A percentile compares a stretch with the other conserved stretches of the same genome.
Evolutionary conservation across 192 early-diverging fungal species (phyloP).

Genomic region (Coemansia erecta): DNA sequence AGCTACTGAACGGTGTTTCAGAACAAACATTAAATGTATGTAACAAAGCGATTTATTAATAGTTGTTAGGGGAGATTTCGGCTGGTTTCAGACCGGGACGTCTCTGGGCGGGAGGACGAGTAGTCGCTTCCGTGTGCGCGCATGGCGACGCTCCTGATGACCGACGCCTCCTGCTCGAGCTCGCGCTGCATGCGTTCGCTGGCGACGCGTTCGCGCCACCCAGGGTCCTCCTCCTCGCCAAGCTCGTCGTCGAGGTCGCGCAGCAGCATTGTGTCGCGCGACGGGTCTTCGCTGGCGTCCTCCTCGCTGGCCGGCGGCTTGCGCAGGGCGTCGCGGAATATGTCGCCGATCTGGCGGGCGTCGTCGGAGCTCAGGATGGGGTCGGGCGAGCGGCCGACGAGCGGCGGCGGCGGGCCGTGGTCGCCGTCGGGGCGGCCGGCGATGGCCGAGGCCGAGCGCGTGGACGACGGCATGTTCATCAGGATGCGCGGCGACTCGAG

Average conservation of each 20-base stretch:
- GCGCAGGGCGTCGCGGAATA: slow-evolving; percentile 50
- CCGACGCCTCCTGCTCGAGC: slow-evolving; percentile 43
- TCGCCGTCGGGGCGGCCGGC: background rate
- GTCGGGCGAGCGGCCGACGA: slow-evolving; percentile 1
- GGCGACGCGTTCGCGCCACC: slow-evolving; percentile 50
- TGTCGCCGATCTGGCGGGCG: slow-evolving; percentile 50
- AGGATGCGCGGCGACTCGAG: slow-evolving; percentile 44
- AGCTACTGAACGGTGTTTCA: too few relatives aligned
- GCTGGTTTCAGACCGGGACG: slow-evolving; percentile 15
- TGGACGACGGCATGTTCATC: slow-evolving; percentile 43
- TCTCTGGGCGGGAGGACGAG: slow-evolving; percentile 29
- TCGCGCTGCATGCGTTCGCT: slow-evolving; percentile 53
- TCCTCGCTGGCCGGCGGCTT: slow-evolving; percentile 47
- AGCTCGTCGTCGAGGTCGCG: slow-evolving; percentile 27
- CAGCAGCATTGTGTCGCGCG: slow-evolving; percentile 16
- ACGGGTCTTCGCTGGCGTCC: slow-evolving; percentile 18
- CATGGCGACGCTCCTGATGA: slow-evolving; percentile 44
- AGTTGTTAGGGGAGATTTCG: too few relatives aligned
- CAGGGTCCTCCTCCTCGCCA: slow-evolving; percentile 38
- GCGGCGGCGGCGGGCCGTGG: too few relatives aligned
- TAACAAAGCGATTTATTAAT: background rate
- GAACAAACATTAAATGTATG: too few relatives aligned
- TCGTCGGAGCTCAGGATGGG: slow-evolving; percentile 40
- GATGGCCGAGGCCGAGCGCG: slow-evolving; percentile 14
- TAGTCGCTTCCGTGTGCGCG: slow-evolving; percentile 47